Base-by-base conservation (phyloP, 305 asterid species). In the Nicotiana rustica region DNA sequence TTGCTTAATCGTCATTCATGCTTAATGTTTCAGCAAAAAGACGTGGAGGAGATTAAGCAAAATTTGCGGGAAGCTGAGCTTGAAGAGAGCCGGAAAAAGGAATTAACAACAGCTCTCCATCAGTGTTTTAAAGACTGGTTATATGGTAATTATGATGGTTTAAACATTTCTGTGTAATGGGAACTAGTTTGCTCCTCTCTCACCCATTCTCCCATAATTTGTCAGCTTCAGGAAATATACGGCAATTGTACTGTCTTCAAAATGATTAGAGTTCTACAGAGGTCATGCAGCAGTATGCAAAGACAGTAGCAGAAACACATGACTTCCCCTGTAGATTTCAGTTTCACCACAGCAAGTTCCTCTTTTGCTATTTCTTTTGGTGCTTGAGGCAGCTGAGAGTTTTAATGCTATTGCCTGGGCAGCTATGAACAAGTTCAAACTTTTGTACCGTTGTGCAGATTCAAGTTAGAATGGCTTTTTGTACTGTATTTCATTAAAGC, bases 91-190 rank as follows among this genome's bases (percentile, higher is more conserved):
- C 88, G 93, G 88, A 95, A 94, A 90, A 91, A 94, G 85, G 98
- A 96, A 88, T 81, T 94, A 78, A 90, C 99, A 25, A 96, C 84
- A 86, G 95, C 97, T 65, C 94, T 96, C 67, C 99, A 96, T 84
- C 85, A 89, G 6, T 93, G 93, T 85, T 96, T 94, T 84, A 96
- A 94, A 85, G 99, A 96, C 84, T 96, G 99, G 99, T 85, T 96
- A 82, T 96, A 94, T 83, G 98, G 99, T 96, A 96, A 87, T 83
- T 79, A 62, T 84, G 56, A 29, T 21, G 82, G 10, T 36, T 81
- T 15, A 78, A 52, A 13, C 55, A 29, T 55, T 7, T 10, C 36
- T 38, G 21, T 78, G 31, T 29, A 33, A 1, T 17, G 3, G 67
- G 17, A 59, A 77, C 44, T 77, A 60, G 65, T 15, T 56, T 77